Base-by-base conservation (phyloP, 495 filamentous ascomycete species). In the Tuber aestivum region DNA sequence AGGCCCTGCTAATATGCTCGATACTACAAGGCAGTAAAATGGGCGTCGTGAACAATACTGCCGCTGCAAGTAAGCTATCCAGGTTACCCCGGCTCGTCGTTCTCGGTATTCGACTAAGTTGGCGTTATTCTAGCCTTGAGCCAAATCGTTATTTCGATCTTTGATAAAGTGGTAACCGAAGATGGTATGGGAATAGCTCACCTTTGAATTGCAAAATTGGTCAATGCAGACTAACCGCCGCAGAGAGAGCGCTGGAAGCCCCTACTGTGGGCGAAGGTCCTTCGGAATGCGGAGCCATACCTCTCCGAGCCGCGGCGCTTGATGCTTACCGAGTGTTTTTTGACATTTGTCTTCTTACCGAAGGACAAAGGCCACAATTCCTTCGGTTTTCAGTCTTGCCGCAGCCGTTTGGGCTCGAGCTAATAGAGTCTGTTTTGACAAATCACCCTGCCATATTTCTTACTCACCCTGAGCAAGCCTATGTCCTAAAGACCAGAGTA, bases 291-390 rank as follows among this genome's bases (percentile, higher is more conserved):
- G 89, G 89, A 37, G 82, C 85, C 14, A 85, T 94, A 16, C 84
- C 88, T 16, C 88, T 98, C 76, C 87, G 89, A 68, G 85, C 90
- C 14, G 93, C 94, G 48, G 93, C 94, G 20, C 87, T 92, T 82
- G 95, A 99, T 88, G 95, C 95, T 42, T 91, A 95, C 80, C 88
- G 91, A 88, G 89, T 96, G 35, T 91, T 99, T 83, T 90, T 93
- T 81, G 95, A 99, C 81, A 88, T 99, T 18, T 97, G 95, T 80
- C 88, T 95, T 71, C 85, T 97, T 68, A 92, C 92, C 0, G 95
- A 97, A 82, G 92, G 91, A 65, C 92, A 94, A 76, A 90, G 90
- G 71, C 88, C 94, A 10, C 88, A 93, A 72, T 96, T 93, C 77
- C 86, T 98, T 35, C 89, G 89, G 61, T 91, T 92, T 75, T 90